Evolutionary conservation across 495 filamentous ascomycete genomes (phyloP), one percentile per base, ranked within the genome.

Genomic region (Darksidea phi): DNA sequence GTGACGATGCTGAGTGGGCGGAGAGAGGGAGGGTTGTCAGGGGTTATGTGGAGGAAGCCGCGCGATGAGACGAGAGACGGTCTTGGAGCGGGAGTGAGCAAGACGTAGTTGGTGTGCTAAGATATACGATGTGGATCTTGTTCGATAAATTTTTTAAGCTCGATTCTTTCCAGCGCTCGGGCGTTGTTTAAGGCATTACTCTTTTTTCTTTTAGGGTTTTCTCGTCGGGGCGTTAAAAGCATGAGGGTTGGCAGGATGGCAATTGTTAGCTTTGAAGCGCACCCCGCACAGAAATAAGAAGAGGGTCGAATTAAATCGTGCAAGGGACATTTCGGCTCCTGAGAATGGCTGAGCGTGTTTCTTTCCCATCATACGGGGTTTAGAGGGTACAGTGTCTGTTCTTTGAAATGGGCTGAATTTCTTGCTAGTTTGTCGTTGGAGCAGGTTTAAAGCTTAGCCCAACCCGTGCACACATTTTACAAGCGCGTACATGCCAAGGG

Each of bases 21-120:
- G 66, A 68, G 49, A 18, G 56, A n/a, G 61, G 38, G 26, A 52
- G 59, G 52, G 54, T 32, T 32, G 25, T 68, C 12, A 61, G 48
- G 17, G 59, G 51, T 48, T 41, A 11, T 42, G 64, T 71, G 1
- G 68, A 68, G n/a, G 37, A n/a, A 11, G 52, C 25, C 28, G 45
- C 53, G 42, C 1, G 59, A 28, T 62, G 25, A 46, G 34, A 3
- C 6, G 23, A n/a, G n/a, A n/a, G n/a, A n/a, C n/a, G n/a, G n/a
- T n/a, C n/a, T n/a, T 53, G 32, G 11, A 6, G n/a, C 10, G 6
- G 28, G 13, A 18, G 49, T 2, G 49, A 25, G 25, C 25, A n/a
- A n/a, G 49, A 34, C 7, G 32, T 53, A 32, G 28, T 32, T 32
- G 28, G 49, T 15, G 21, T 12, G 49, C 25, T 32, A 15, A 25